Evolutionary conservation across 169 alveolate species (phyloP), one percentile per base, ranked within the genome.

Genomic region (Cryptosporidium sp.): DNA sequence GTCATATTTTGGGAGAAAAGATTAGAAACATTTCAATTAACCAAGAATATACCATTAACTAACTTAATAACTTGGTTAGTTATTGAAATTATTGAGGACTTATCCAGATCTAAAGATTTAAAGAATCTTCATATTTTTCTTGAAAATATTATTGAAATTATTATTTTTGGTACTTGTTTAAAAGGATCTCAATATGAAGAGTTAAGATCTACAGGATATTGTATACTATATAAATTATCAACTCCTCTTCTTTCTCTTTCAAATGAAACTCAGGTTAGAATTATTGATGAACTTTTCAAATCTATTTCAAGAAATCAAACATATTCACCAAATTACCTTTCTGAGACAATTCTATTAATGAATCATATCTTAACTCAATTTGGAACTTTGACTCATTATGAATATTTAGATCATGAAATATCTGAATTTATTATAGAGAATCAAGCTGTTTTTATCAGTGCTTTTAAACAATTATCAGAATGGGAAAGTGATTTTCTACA

Each of bases 151-250:
- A 62, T 80, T 65, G 72, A 61, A 61, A 39, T 37, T 9, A 80
- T 80, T 42, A 56, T 80, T 18, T 80, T 80, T 42, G 75, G 70
- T 65, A n/a, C 75, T 5, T 80, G 89, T 29, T 29, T 80, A 14
- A 80, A 33, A 35, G 70, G 53, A 23, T 65, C 89, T 42, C 37
- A 51, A 33, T 80, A 62, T 16, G 89, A 80, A 80, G 89, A 80
- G 7, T 42, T 80, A n/a, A 80, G 89, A 80, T 80, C 75, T 65
- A 44, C 89, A 21, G 89, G 80, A 62, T 80, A 80, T 21, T 80
- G 89, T 67, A 80, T 80, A n/a, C 33, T 80, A 42, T 80, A 44
- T 31, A 80, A 60, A n/a, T 67, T 80, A 7, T 16, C 89, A 33
- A 60, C 73, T 7, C 73, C 75, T 10, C 53, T 65, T 18, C 37